A percentile compares a stretch with the other conserved stretches of the same genome.
Conservation (phyloP, 2,329 filamentous ascomycete species). For the Fusarium sp. region DNA sequence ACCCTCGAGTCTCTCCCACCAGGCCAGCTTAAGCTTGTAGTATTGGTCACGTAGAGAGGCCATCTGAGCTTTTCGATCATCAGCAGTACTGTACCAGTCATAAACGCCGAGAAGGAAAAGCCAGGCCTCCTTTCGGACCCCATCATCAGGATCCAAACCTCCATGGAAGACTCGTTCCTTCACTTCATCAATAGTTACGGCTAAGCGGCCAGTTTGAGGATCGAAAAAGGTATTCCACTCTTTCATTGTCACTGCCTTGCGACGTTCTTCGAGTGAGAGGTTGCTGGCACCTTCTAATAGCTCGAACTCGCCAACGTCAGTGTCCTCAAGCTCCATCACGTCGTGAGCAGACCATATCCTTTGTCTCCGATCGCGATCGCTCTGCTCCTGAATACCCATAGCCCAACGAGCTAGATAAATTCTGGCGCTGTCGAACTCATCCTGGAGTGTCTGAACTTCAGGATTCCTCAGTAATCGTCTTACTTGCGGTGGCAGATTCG, state of each 20-base stretch:
- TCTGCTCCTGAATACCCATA: constrained; percentile 98
- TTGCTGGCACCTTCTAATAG: constrained; percentile 83
- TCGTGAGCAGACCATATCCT: constrained; percentile 94
- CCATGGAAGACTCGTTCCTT: constrained; percentile 98
- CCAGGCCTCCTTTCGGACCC: constrained; percentile 96
- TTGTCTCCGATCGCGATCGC: constrained; percentile 85
- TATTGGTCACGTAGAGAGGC: constrained; percentile 93
- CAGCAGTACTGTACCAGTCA: constrained; percentile 89
- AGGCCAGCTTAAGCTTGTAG: constrained; percentile 89
- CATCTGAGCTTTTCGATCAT: constrained; percentile 84
- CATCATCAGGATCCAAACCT: constrained; percentile 87
- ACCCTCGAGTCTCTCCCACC: constrained; percentile 95
- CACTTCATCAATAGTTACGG: constrained; percentile 88
- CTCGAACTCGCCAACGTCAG: constrained; percentile 95
- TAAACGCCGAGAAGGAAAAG: constrained; percentile 92
- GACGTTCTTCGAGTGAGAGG: constrained; percentile 79
- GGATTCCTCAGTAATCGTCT: constrained; percentile 86
- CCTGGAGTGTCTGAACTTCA: constrained; percentile 93
- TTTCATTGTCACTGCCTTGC: constrained; percentile 79
- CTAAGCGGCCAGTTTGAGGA: constrained; percentile 75
- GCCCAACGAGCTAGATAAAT: constrained; percentile 97
- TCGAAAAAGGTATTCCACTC: constrained; percentile 97
- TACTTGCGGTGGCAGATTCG: constrained; percentile 89
- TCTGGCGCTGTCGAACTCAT: constrained; percentile 96
- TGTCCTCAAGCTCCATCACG: constrained; percentile 93